Percentiles rank a stretch among this genome's conserved stretches.
Conservation (phyloP, 352 stramenopile genomes). For the Pythium vanterpoolii region DNA sequence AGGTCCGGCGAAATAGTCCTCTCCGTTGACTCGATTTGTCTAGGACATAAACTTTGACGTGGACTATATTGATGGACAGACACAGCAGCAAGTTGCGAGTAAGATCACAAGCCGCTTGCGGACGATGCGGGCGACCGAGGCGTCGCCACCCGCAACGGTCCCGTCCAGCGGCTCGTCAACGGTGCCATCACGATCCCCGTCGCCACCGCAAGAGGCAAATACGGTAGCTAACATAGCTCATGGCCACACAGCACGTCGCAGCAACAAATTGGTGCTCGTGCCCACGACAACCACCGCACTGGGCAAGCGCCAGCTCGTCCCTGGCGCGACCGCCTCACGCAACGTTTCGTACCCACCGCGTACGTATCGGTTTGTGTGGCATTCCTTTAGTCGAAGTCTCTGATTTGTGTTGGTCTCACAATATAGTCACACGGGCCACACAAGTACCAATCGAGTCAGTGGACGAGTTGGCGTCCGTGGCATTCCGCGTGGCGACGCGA, state of each 20-base stretch:
- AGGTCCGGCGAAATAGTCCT: background rate
- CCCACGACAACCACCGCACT: constrained; percentile 1
- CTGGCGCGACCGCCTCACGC: background rate
- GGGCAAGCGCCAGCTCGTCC: constrained; percentile 6
- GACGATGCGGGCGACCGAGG: background rate
- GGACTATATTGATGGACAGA: background rate
- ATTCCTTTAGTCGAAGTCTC: background rate
- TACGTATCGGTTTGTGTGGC: background rate
- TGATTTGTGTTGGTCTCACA: background rate
- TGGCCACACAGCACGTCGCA: background rate
- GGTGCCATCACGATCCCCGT: constrained; percentile 5
- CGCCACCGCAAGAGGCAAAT: background rate
- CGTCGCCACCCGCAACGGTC: background rate
- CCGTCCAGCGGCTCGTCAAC: background rate
- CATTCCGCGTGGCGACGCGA: constrained; percentile 14
- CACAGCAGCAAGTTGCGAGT: constrained; percentile 11
- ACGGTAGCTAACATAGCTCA: background rate
- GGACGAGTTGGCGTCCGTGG: background rate
- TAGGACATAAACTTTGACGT: background rate
- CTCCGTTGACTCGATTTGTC: background rate
- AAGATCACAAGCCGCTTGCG: constrained; percentile 17
- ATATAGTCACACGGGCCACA: background rate
- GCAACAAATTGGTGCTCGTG: constrained; percentile 19
- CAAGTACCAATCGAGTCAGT: background rate
- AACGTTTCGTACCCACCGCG: constrained; percentile 2